These are phyloP conservation scores for Bjerkandera adusta DNA, from an alignment of 1,284 basidiomycete genomes.

Conservation along the genomic window DNA sequence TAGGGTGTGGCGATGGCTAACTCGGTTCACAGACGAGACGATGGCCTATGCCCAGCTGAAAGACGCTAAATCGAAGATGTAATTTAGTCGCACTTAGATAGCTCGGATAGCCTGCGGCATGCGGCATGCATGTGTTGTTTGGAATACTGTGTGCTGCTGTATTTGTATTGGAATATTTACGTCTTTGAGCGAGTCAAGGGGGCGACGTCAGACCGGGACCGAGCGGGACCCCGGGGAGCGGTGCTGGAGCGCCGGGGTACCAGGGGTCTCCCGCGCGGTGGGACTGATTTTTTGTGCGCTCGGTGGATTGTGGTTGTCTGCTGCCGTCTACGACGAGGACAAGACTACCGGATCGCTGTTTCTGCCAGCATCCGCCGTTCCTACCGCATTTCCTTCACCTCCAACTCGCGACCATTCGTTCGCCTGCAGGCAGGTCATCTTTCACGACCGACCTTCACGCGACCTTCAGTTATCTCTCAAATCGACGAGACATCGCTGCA, in stretches of 20 bases:
- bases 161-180: not conserved
- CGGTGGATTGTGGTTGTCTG: constrained; percentile 21
- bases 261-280: constrained; percentile 24
- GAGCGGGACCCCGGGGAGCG: constrained; percentile 8
- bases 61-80: constrained; percentile 50
- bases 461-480: constrained; percentile 48
- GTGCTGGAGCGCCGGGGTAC: constrained; percentile 11
- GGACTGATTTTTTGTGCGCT: constrained; percentile 32
- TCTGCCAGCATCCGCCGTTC: constrained; percentile 32
- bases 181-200: constrained; percentile 6
- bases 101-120: not conserved
- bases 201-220: constrained; percentile 6
- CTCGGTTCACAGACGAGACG: constrained; percentile 31
- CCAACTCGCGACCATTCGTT: constrained; percentile 44
- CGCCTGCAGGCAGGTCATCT: constrained; percentile 89
- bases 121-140: constrained; percentile 1
- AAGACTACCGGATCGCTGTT: constrained; percentile 34
- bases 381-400: constrained; percentile 20
- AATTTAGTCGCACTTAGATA: constrained; percentile 14
- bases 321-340: constrained; percentile 35
- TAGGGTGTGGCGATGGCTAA: not conserved
- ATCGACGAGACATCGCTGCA: constrained; percentile 38
- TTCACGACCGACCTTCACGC: constrained; percentile 73
- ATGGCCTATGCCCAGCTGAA: constrained; percentile 53
- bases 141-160: constrained; percentile 2